Evolutionary conservation across 1,139 yeast genomes (phyloP).

Genomic region (Zygoascus hellenicus): DNA sequence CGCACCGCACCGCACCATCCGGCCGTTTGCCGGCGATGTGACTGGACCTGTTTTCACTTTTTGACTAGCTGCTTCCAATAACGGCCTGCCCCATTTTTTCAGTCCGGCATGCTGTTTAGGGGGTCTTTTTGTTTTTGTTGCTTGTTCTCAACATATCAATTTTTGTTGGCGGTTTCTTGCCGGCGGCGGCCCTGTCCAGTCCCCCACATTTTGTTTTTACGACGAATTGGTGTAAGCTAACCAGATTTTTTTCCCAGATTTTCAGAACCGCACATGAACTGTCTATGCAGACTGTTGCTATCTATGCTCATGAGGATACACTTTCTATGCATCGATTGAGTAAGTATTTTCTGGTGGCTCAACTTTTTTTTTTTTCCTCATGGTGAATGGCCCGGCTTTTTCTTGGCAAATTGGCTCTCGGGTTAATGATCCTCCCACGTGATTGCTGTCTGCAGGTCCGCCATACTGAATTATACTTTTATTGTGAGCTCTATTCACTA

Average conservation of each 20-base stretch:
- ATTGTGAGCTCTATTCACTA: not conserved
- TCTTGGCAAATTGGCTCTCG: not conserved
- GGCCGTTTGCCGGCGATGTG: too few relatives aligned
- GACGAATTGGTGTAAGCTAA: not conserved
- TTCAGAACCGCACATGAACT: constrained; percentile 97
- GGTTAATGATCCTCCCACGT: not conserved
- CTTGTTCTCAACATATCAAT: not conserved
- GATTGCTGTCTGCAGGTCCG: too few relatives aligned
- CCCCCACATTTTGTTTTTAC: not conserved
- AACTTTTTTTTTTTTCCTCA: constrained; percentile 2
- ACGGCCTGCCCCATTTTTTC: too few relatives aligned
- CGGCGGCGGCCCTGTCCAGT: not conserved
- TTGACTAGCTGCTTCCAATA: too few relatives aligned
- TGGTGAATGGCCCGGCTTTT: constrained; percentile 1
- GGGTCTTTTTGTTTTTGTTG: not conserved
- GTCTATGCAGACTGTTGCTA: constrained; percentile 96
- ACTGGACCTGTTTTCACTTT: too few relatives aligned
- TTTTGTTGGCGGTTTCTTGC: not conserved
- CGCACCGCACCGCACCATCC: too few relatives aligned
- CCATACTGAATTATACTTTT: not conserved
- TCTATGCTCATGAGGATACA: constrained; percentile 94
- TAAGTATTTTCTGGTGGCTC: constrained; percentile 19
- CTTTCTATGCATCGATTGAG: constrained; percentile 85
- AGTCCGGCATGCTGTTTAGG: not conserved
- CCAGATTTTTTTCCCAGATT: constrained; percentile 40